Conservation (phyloP, 345 rosid species). For the Bretschneidera sinensis region DNA sequence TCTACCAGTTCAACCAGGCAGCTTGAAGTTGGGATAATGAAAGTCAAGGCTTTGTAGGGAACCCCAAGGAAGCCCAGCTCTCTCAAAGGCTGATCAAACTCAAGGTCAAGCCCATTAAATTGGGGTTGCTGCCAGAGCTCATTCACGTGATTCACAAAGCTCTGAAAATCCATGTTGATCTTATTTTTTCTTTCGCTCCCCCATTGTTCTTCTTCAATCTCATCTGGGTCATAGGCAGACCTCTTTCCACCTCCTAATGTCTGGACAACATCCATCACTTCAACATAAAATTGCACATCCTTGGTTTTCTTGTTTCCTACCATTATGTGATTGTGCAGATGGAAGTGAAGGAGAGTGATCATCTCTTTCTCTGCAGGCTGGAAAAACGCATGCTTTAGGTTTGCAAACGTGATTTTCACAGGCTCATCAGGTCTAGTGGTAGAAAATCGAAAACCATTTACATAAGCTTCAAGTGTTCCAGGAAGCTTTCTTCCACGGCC, state of each 20-base stretch:
- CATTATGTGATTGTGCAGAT: slow-evolving; percentile 94
- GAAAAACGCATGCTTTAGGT: slow-evolving; percentile 85
- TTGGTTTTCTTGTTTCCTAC: slow-evolving; percentile 90
- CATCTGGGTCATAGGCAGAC: slow-evolving; percentile 95
- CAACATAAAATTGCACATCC: slow-evolving; percentile 88
- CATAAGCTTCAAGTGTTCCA: slow-evolving; percentile 80
- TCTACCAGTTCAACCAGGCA: slow-evolving; percentile 89
- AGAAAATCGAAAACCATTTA: slow-evolving; percentile 77
- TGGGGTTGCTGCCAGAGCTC: slow-evolving; percentile 89
- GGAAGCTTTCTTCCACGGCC: slow-evolving; percentile 90
- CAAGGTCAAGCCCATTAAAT: slow-evolving; percentile 71
- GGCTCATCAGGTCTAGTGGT: slow-evolving; percentile 81
- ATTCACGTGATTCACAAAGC: slow-evolving; percentile 75
- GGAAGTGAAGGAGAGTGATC: slow-evolving; percentile 82
- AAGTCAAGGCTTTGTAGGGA: slow-evolving; percentile 68
- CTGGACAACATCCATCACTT: slow-evolving; percentile 92
- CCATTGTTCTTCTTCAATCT: slow-evolving; percentile 87
- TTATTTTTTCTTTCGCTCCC: slow-evolving; percentile 85
- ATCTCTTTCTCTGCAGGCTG: slow-evolving; percentile 97
- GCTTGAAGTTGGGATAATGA: slow-evolving; percentile 83
- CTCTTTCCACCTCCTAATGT: slow-evolving; percentile 86
- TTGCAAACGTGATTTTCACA: slow-evolving; percentile 74
- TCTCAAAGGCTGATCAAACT: slow-evolving; percentile 92
- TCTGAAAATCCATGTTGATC: slow-evolving; percentile 79
- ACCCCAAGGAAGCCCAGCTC: slow-evolving; percentile 97